Evolutionary conservation across 331 rosid species (phyloP), one percentile per base, ranked within the genome.

Genomic region (Dryas integrifolia): DNA sequence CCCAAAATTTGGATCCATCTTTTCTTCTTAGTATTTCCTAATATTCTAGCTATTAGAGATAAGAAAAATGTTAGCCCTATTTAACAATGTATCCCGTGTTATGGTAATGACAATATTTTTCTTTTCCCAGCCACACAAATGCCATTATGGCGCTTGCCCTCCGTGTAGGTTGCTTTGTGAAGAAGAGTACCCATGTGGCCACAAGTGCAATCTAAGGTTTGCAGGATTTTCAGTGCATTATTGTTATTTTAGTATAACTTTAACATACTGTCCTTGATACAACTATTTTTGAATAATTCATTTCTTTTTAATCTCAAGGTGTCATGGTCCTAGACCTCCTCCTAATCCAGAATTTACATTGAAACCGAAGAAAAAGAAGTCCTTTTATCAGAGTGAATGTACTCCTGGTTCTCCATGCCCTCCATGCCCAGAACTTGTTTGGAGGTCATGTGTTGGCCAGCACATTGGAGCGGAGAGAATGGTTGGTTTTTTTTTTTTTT

Each of bases 101-200:
- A 62, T 73, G 35, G 45, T 68, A 71, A 73, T 87, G 77, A 81
- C 79, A 15, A 79, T 69, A 11, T 70, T 60, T 68, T 69, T 52
- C 81, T 82, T 77, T 69, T 21, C 55, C 62, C 85, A 94, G 97
- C 97, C 92, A 21, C 98, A 94, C 82, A 94, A 89, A 86, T 94
- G 98, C 84, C 98, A 94, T 79, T 94, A 94, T 77, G 97, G 96
- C 78, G 96, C 89, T 70, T 94, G 98, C 76, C 92, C 85, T 50
- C 83, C 90, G 43, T 94, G 98, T 82, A 89, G 91, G 60, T 80
- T 82, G 72, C 79, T 87, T 69, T 94, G 98, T 78, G 92, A 76
- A 21, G 91, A 85, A 80, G 96, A 88, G 74, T 94, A 81, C 78
- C 86, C 85, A 70, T 94, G 98, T 74, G 92, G 97, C 56, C 98